Base-by-base conservation (phyloP, 2,329 filamentous ascomycete species). In the Paramyrothecium sp. region DNA sequence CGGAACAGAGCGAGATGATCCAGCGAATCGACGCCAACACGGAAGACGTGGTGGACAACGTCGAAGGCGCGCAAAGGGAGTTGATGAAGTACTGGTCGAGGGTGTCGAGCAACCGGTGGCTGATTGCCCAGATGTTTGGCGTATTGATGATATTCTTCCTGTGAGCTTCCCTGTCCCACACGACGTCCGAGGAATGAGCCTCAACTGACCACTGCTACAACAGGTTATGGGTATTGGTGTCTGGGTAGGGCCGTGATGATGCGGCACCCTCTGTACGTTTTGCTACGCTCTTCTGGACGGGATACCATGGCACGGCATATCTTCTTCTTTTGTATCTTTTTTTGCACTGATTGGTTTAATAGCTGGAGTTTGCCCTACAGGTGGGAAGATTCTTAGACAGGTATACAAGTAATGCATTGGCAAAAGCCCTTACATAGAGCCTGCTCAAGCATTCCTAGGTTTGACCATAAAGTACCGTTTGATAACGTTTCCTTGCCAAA, bases 11-110 rank as follows among this genome's bases (percentile, higher is more conserved):
- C 60, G 95, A 97, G 75, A 96, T 97, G 89, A 96, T 99, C 63
- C 92, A 98, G 75, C 84, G 94, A 53, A 97, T 97, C 69, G 94
- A 98, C 68, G 94, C 94, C 63, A 97, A 98, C 73, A 97, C 94
- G 1, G 95, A 99, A 69, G 93, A 97, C 66, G 92, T 99, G 7
- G 94, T 99, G 55, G 94, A 98, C 69, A 99, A 99, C 67, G 94
- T 99, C n/a, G 87, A 97, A 69, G 95, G 95, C 19, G 95, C 95
- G 7, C 95, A 99, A 72, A 84, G 93, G 61, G 94, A 99, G 75
- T 73, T 99, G 69, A 86, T 99, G 77, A 97, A 97, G 74, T 99
- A 98, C 76, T 99, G 95, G 94, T 89, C 87, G 26, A 84, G 93
- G 46, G 93, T 98, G 26, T 95, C 92, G 56, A 92, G 93, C 61